Percentiles rank a stretch among this genome's conserved stretches.
phyloP scores from a whole-genome alignment of 352 stramenopile genomes.

The Phytophthora fragariae region DNA sequence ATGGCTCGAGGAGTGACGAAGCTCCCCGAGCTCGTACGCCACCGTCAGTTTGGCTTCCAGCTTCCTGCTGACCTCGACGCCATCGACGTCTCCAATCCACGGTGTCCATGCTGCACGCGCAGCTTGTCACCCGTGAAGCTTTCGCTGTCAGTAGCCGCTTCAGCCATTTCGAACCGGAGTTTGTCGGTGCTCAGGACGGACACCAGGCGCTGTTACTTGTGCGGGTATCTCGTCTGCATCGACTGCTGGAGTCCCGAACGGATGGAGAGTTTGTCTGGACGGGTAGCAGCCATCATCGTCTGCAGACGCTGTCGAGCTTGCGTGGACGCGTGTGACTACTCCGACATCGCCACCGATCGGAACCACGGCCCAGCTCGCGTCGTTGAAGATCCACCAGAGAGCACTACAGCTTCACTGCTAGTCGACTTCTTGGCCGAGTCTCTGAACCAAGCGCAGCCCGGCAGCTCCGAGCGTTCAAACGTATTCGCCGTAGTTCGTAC shows the following conservation, averaged over 20 bases:
- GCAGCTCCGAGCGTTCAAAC: conserved; percentile 30
- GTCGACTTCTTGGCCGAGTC: conserved; percentile 27
- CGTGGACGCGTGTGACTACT: conserved; percentile 26
- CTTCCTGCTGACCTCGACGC: conserved; percentile 44
- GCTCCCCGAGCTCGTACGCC: conserved; percentile 47
- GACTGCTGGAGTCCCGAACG: conserved; percentile 30
- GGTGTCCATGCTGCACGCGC: conserved; percentile 57
- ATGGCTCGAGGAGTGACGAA: conserved; percentile 22
- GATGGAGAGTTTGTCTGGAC: conserved; percentile 26
- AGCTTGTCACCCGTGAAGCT: conserved; percentile 36
- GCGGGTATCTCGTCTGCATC: conserved; percentile 36
- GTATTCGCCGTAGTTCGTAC: conserved; percentile 32
- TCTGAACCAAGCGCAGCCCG: conserved; percentile 17
- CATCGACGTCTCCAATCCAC: conserved; percentile 44
- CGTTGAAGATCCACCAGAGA: conserved; percentile 18
- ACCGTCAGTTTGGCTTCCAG: conserved; percentile 57
- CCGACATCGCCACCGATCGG: conserved; percentile 33
- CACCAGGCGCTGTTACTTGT: conserved; percentile 34
- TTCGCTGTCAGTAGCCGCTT: conserved; percentile 17
- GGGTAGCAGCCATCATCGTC: conserved; percentile 20
- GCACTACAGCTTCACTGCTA: conserved; percentile 12
- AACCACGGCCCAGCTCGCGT: conserved; percentile 21
- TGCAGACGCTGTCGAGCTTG: conserved; percentile 31
- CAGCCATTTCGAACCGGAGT: conserved; percentile 12
- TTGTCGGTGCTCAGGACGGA: conserved; percentile 16